Conservation (phyloP, 148 eudicot genomes). For the Amaranthus cruentus region DNA sequence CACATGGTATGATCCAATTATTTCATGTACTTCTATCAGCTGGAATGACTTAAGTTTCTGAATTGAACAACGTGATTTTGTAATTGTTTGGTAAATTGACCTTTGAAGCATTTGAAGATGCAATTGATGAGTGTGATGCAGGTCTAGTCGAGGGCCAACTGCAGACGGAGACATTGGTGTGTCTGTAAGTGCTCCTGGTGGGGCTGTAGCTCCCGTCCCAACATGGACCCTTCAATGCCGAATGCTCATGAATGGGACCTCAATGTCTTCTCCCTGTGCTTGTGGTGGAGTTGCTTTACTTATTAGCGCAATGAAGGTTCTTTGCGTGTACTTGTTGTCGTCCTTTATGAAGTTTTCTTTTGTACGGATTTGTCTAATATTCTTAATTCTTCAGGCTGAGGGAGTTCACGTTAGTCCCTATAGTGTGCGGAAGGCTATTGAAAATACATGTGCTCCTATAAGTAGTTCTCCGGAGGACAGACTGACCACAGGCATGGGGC, state of each 20-base stretch:
- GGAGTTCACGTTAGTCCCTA: slow-evolving; percentile 86
- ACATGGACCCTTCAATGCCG: slow-evolving; percentile 96
- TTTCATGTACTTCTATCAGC: background rate
- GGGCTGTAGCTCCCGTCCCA: slow-evolving; percentile 98
- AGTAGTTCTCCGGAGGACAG: slow-evolving; percentile 80
- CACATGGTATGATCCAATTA: slow-evolving; percentile 60
- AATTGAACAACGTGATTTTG: background rate
- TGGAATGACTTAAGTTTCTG: background rate
- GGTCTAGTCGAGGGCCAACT: slow-evolving; percentile 99
- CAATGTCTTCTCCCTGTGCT: slow-evolving; percentile 98
- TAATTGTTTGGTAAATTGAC: background rate
- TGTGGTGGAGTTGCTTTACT: slow-evolving; percentile 92
- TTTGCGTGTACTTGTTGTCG: slow-evolving; percentile 16
- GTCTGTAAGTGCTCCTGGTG: slow-evolving; percentile 93
- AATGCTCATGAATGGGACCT: slow-evolving; percentile 99
- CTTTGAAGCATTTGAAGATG: background rate
- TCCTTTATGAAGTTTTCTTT: background rate
- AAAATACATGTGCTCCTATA: slow-evolving; percentile 69
- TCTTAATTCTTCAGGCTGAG: slow-evolving; percentile 58
- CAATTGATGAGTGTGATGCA: slow-evolving; percentile 34
- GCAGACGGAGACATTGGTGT: slow-evolving; percentile 97
- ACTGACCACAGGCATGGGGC: slow-evolving; percentile 84
- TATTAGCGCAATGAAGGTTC: slow-evolving; percentile 94
- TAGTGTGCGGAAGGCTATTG: slow-evolving; percentile 83
- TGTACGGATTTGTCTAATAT: background rate